Evolutionary conservation across 352 stramenopile genomes (phyloP).

Genomic region (Phytophthora capsici): DNA sequence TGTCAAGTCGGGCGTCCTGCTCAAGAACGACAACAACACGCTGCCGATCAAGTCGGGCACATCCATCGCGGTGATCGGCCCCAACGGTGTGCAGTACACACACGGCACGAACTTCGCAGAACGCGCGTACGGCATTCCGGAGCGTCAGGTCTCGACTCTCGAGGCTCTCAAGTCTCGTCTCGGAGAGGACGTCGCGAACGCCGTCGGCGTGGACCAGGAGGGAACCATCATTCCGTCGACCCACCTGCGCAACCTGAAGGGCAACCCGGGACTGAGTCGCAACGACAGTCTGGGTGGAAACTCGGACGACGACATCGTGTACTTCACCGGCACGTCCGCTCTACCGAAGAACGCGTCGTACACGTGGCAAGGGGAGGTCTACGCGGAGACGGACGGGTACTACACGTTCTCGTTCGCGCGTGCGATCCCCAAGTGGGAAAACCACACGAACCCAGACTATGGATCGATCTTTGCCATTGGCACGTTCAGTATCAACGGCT

Average conservation of each 20-base stretch:
- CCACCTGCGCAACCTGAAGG: slow-evolving; percentile 35
- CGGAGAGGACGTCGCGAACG: slow-evolving; percentile 30
- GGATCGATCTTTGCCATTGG: slow-evolving; percentile 26
- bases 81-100: slow-evolving; percentile 44
- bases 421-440: slow-evolving; percentile 35
- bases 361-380: slow-evolving; percentile 37
- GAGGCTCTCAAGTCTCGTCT: slow-evolving; percentile 35
- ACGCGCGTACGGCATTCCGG: slow-evolving; percentile 38
- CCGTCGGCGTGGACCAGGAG: slow-evolving; percentile 39
- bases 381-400: slow-evolving; percentile 36
- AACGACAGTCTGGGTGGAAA: slow-evolving; percentile 24
- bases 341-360: slow-evolving; percentile 30
- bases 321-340: slow-evolving; percentile 37
- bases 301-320: slow-evolving; percentile 31
- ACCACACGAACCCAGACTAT: slow-evolving; percentile 37
- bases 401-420: slow-evolving; percentile 39
- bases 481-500: slow-evolving; percentile 31
- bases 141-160: slow-evolving; percentile 32
- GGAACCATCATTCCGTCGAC: slow-evolving; percentile 39
- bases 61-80: slow-evolving; percentile 40
- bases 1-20: slow-evolving; percentile 41
- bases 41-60: slow-evolving; percentile 23
- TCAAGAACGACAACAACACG: slow-evolving; percentile 38
- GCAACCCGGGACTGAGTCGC: slow-evolving; percentile 29
- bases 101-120: slow-evolving; percentile 42